Percentiles rank a stretch among this genome's conserved stretches.
Conservation (phyloP, 768 basidiomycete genomes). For the Psilocybe sp. region DNA sequence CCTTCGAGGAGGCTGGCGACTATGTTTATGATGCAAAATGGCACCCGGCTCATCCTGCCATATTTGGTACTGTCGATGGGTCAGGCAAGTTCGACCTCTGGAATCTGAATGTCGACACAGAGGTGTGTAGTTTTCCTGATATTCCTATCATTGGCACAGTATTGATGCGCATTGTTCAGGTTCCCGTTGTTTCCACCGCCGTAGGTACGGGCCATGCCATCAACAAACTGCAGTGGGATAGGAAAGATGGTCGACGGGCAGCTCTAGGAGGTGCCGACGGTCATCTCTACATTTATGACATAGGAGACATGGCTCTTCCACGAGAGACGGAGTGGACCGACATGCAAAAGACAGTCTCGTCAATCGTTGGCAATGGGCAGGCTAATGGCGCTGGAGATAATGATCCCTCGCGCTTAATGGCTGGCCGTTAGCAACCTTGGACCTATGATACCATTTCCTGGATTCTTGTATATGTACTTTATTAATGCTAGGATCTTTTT, state of each 20-base stretch:
- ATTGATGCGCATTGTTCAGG: conserved; percentile 42
- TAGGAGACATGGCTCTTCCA: conserved; percentile 87
- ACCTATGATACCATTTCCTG: too few species aligned
- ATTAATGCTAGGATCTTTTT: too few species aligned
- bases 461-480: too few species aligned
- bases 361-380: conserved; percentile 60
- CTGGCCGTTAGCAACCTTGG: conserved; percentile 23
- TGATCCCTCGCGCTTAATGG: conserved; percentile 25
- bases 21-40: conserved; percentile 99
- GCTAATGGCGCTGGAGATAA: conserved; percentile 37
- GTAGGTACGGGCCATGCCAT: conserved; percentile 81
- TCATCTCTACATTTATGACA: conserved; percentile 89
- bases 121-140: conserved; percentile 52
- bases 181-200: conserved; percentile 84
- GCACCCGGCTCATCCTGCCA: conserved; percentile 93
- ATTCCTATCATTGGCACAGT: not conserved
- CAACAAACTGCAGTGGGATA: conserved; percentile 96
- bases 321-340: conserved; percentile 93
- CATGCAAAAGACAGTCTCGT: conserved; percentile 81
- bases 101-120: conserved; percentile 96
- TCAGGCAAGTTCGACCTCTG: conserved; percentile 95
- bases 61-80: conserved; percentile 93
- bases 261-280: conserved; percentile 93
- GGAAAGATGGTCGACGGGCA: conserved; percentile 85
- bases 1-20: conserved; percentile 97